Base-by-base conservation (phyloP, 805 yeast species). In the Teunomyces stri region DNA sequence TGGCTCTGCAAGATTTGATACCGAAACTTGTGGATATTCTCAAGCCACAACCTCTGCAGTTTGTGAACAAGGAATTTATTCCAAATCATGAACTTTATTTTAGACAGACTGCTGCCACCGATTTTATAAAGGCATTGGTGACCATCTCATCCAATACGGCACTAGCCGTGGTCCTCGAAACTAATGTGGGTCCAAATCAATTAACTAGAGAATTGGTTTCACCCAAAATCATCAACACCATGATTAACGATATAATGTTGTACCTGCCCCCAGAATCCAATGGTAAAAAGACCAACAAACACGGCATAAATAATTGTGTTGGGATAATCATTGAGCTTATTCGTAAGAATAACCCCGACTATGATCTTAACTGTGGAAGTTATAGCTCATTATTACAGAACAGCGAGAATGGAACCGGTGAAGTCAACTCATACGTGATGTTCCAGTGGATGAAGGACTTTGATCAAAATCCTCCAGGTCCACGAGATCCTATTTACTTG, bases 151-250 rank as follows among this genome's bases (percentile, higher is more conserved):
- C 97, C 6, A 94, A 92, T 60, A 67, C 75, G 2, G 74, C 77
- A 3, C 57, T 73, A 41, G 90, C 87, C 6, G 89, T 87, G 49
- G 87, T 89, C 39, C 89, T 89, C 49, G 91, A 88, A 52, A 87
- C 96, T 2, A 87, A 96, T 7, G 88, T 94, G 46, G 99, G 99
- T 1, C 98, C 99, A 1, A 94, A 94, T 61, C 97, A 89, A 61
- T 74, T 94, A 33, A 89, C 97, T 2, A 78, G 99, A 53, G 92
- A 92, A 64, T 74, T 94, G 28, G 97, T 91, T 11, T 85, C 95
- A 13, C 83, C 83, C 36, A 75, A 79, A 34, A 80, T 87, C 50
- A 78, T 90, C 55, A 72, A 78, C 49, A 76, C 78, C 50, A 72
- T 94, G 54, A 87, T 91, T 21, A 68, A 81, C 15, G 81, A 87